These are phyloP conservation scores for Sungouiozyma ichnusensis DNA, from an alignment of 805 yeast species.

Conservation along the genomic window DNA sequence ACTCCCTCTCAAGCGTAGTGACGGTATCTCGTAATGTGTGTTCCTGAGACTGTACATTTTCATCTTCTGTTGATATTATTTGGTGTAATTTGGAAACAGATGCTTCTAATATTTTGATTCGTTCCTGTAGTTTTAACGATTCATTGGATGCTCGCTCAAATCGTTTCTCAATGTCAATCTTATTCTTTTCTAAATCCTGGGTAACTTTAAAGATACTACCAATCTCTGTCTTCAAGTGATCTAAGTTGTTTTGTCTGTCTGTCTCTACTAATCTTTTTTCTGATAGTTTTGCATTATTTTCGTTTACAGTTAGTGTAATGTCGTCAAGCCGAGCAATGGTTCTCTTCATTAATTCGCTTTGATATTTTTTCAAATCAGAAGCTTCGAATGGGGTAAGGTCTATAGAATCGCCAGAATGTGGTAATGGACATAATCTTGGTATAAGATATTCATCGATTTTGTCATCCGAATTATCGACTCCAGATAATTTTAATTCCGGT, in stretches of 20 bases:
- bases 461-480: neutral
- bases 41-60: neutral
- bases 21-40: constrained; percentile 1
- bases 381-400: neutral
- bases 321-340: constrained; percentile 28
- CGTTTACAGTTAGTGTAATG: constrained; percentile 18
- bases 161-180: constrained; percentile 19
- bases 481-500: neutral
- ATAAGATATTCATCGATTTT: neutral
- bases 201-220: constrained; percentile 33
- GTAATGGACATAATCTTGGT: constrained; percentile 6
- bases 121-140: constrained; percentile 9
- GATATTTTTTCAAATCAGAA: constrained; percentile 26
- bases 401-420: constrained; percentile 7
- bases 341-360: constrained; percentile 29
- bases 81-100: constrained; percentile 7
- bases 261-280: constrained; percentile 31
- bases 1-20: neutral
- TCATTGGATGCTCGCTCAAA: constrained; percentile 16
- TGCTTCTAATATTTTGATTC: constrained; percentile 6
- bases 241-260: constrained; percentile 31
- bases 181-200: constrained; percentile 17
- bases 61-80: constrained; percentile 1
- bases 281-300: constrained; percentile 15
- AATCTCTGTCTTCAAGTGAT: constrained; percentile 30